Evolutionary conservation across 2,329 filamentous ascomycete species (phyloP), one percentile per base, ranked within the genome.

Genomic region (Ophiostoma perfectum): DNA sequence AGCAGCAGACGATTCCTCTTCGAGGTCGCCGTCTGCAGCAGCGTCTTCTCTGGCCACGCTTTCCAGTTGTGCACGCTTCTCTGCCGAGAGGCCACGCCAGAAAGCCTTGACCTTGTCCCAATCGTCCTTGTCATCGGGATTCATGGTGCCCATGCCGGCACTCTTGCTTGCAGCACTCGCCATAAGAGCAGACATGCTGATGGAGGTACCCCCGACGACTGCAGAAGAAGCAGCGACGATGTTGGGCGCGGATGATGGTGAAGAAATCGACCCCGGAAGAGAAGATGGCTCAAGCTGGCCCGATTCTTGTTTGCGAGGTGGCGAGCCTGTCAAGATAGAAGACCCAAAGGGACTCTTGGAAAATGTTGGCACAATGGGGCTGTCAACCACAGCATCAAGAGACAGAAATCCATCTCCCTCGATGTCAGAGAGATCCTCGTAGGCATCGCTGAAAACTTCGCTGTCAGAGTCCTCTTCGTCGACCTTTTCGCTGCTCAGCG

Each of bases 401-500:
- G 90, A 93, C 74, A 87, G 81, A 73, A 92, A 93, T 0, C 88
- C 90, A 64, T 85, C 84, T 2, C 83, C 84, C 52, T 90, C 88
- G 4, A 82, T 74, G 14, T 91, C 88, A 0, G 85, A 86, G 0
- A 90, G 79, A 70, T 92, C 89, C 77, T 93, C 91, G 67, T 89
- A 89, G 0, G 90, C 90, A 77, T 93, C 91, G 72, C 88, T 92
- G 75, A 91, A 93, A 38, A 91, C 83, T 70, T 84, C 88, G 65
- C 42, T 67, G 14, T 70, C 70, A 27, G 39, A 58, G n/a, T 69
- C 66, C 4, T 68, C 64, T 6, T 67, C 66, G 39, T 62, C 45
- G 5, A 41, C 1, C 60, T 47, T 77, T 9, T 63, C 67, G 41
- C 38, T 44, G 38, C 49, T 49, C 1, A 70, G 67, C 38, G 69